Evolutionary conservation across 2,329 filamentous ascomycete species (phyloP).

Genomic region (Hypoxylon sp.): DNA sequence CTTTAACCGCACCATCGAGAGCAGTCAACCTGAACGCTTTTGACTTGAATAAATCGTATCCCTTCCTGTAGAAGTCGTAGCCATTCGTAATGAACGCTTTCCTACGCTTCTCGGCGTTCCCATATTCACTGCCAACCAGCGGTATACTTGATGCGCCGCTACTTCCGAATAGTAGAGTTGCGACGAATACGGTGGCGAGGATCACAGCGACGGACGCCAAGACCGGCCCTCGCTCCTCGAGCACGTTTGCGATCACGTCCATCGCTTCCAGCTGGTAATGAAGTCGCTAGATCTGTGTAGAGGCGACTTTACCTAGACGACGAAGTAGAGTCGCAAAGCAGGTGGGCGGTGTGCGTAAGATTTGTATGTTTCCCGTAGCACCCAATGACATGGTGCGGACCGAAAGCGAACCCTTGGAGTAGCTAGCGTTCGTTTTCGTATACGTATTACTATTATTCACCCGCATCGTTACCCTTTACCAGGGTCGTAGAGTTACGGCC

Average conservation of each 20-base stretch:
- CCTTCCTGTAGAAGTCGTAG: slow-evolving; percentile 46
- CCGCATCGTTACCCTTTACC: too few species aligned
- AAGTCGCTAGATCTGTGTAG: not conserved
- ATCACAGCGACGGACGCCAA: slow-evolving; percentile 38
- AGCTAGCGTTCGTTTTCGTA: too few species aligned
- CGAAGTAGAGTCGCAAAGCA: not conserved
- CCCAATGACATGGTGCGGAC: slow-evolving; percentile 13
- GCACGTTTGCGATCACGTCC: slow-evolving; percentile 28
- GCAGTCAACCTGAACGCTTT: slow-evolving; percentile 45
- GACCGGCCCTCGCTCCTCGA: slow-evolving; percentile 41
- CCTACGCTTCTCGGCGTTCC: slow-evolving; percentile 44
- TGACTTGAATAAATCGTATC: slow-evolving; percentile 46
- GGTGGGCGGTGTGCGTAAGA: slow-evolving; percentile 3
- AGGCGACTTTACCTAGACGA: not conserved
- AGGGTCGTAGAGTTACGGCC: not conserved
- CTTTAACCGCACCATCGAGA: slow-evolving; percentile 44
- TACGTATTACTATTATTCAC: too few species aligned
- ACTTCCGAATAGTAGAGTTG: slow-evolving; percentile 44
- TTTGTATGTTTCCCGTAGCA: slow-evolving; percentile 5
- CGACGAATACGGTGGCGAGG: slow-evolving; percentile 33
- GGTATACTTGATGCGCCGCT: slow-evolving; percentile 28
- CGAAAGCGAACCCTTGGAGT: not conserved
- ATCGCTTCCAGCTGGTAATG: slow-evolving; percentile 12
- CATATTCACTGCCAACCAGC: slow-evolving; percentile 45
- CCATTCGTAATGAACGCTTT: slow-evolving; percentile 45